Percentiles rank a stretch among this genome's conserved stretches.
Evolutionary conservation across 768 basidiomycete genomes (phyloP).

Genomic region (Saitozyma podzolica): DNA sequence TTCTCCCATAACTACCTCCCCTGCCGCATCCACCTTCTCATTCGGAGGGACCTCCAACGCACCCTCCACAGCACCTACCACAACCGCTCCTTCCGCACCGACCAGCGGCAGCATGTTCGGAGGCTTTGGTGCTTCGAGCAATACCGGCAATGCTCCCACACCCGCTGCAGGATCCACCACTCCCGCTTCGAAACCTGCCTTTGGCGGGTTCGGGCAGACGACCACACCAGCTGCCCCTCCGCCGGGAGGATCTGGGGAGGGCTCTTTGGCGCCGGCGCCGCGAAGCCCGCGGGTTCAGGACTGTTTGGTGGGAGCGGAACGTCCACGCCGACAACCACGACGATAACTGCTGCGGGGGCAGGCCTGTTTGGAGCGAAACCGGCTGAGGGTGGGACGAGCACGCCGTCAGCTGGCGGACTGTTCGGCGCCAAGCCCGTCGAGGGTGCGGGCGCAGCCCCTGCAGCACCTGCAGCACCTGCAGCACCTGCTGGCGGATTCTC

Average conservation of each 20-base stretch:
- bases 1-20: slow-evolving; percentile 6
- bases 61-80: slow-evolving; percentile 1
- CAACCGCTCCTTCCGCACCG: slow-evolving; percentile 12
- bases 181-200: slow-evolving; percentile 36
- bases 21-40: slow-evolving; percentile 10
- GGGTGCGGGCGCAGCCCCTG: slow-evolving; percentile 20
- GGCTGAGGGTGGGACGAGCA: too few species aligned
- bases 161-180: slow-evolving; percentile 31
- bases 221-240: slow-evolving; percentile 36
- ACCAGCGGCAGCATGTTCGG: slow-evolving; percentile 19
- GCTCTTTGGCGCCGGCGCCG: slow-evolving; percentile 30
- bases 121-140: slow-evolving; percentile 7
- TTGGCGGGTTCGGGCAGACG: slow-evolving; percentile 29
- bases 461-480: slow-evolving; percentile 25
- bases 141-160: slow-evolving; percentile 10
- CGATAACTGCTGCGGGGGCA: neutral
- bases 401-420: slow-evolving; percentile 17
- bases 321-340: slow-evolving; percentile 1
- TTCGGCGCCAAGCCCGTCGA: slow-evolving; percentile 34
- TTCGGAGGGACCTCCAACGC: too few species aligned
- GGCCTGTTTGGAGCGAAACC: too few species aligned
- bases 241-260: slow-evolving; percentile 11
- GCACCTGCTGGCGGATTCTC: slow-evolving; percentile 4
- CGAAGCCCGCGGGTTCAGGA: slow-evolving; percentile 18
- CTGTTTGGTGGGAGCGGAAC: slow-evolving; percentile 18